phyloP scores from a whole-genome alignment of 805 yeast species.

The Wickerhamomyces queroliae region DNA sequence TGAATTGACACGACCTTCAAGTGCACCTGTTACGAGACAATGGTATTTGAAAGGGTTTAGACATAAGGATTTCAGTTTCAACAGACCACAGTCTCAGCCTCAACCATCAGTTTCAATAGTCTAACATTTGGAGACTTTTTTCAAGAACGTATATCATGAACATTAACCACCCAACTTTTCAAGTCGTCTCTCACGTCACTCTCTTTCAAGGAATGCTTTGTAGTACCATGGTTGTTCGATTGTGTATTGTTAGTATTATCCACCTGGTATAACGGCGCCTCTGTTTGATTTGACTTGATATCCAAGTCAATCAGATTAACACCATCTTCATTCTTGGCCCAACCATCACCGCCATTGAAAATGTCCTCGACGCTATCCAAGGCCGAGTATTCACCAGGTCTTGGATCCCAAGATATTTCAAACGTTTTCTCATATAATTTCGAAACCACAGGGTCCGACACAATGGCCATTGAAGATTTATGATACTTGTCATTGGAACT shows the following conservation, averaged over 20 bases:
- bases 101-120: neutral
- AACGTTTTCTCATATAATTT: conserved; percentile 47
- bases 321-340: conserved; percentile 47
- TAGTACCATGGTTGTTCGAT: neutral
- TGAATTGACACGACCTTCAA: too few species aligned
- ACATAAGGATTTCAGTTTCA: too few species aligned
- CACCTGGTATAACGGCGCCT: neutral
- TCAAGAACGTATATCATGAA: conserved; percentile 7
- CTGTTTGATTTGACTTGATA: neutral
- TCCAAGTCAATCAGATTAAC: conserved; percentile 31
- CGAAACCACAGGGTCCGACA: conserved; percentile 43
- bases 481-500: conserved; percentile 3
- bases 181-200: conserved; percentile 28
- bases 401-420: conserved; percentile 55
- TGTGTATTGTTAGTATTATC: neutral
- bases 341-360: conserved; percentile 65
- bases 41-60: too few species aligned
- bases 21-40: too few species aligned
- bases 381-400: conserved; percentile 57
- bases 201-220: conserved; percentile 15
- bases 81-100: too few species aligned
- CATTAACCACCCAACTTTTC: conserved; percentile 39
- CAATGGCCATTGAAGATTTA: conserved; percentile 11
- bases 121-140: neutral
- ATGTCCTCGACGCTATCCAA: conserved; percentile 72